Evolutionary conservation across 164 flowering plant species (phyloP).

Genomic region (Piper betle): DNA sequence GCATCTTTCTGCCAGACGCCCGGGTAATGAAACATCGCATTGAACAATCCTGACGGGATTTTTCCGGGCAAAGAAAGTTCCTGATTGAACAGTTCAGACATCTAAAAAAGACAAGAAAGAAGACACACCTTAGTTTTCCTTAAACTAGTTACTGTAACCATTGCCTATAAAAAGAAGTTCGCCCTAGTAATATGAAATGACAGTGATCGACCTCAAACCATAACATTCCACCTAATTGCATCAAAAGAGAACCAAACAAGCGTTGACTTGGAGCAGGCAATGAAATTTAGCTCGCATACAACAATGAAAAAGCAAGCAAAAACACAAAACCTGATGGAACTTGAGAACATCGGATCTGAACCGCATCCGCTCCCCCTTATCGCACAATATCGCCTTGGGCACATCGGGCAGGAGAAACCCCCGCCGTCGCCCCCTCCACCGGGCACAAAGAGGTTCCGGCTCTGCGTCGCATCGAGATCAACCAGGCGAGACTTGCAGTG

Average conservation of each 20-base stretch:
- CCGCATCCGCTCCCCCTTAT: conserved; percentile 79
- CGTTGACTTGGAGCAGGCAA: background rate
- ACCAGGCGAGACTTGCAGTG: conserved; percentile 58
- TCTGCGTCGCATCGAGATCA: conserved; percentile 29
- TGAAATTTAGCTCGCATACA: background rate
- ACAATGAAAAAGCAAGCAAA: conserved; percentile 1
- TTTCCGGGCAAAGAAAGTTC: conserved; percentile 57
- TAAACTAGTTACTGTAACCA: background rate
- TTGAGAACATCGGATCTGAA: conserved; percentile 72
- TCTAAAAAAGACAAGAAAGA: conserved; percentile 23
- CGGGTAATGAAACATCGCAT: conserved; percentile 52
- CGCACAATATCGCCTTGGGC: conserved; percentile 48
- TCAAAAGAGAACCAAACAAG: background rate
- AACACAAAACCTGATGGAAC: conserved; percentile 53
- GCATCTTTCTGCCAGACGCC: conserved; percentile 83
- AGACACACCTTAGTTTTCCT: background rate
- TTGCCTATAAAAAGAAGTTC: background rate
- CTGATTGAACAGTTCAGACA: conserved; percentile 80
- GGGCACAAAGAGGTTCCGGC: conserved; percentile 45
- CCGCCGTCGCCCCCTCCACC: conserved; percentile 11
- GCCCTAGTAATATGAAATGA: too few relatives aligned
- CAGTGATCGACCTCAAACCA: background rate
- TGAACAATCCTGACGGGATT: conserved; percentile 70
- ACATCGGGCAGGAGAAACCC: conserved; percentile 50
- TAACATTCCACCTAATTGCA: too few relatives aligned